Conservation (phyloP, 2,329 filamentous ascomycete species). For the Torrubiella hemipterigena region DNA sequence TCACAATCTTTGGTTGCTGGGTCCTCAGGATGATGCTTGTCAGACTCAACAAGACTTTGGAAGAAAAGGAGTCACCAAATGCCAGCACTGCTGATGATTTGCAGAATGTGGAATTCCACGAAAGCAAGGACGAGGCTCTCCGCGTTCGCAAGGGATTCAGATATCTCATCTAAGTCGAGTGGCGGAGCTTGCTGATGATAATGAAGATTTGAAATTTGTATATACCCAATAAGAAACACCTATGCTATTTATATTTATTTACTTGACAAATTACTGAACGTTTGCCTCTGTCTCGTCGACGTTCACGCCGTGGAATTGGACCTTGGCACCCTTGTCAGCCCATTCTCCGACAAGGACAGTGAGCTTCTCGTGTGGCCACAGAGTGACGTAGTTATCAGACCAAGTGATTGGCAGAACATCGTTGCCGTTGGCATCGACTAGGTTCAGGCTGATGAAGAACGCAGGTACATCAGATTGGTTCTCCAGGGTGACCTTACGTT, state of each 20-base stretch:
- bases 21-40: constrained; percentile 33
- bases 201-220: not conserved
- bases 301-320: constrained; percentile 8
- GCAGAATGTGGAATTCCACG: constrained; percentile 22
- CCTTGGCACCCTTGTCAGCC: constrained; percentile 5
- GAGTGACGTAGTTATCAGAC: constrained; percentile 52
- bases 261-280: not conserved
- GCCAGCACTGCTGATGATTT: constrained; percentile 21
- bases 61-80: constrained; percentile 26
- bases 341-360: constrained; percentile 9
- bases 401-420: constrained; percentile 42
- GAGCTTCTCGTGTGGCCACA: constrained; percentile 44
- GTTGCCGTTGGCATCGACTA: constrained; percentile 28
- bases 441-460: constrained; percentile 41
- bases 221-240: not conserved
- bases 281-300: constrained; percentile 1
- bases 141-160: constrained; percentile 34
- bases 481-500: constrained; percentile 26
- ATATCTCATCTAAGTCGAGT: constrained; percentile 25
- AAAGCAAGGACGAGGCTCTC: constrained; percentile 29
- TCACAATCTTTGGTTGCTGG: constrained; percentile 41
- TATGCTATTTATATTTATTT: not conserved
- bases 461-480: constrained; percentile 41
- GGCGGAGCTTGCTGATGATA: not conserved
- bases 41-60: constrained; percentile 34